Evolutionary conservation across 148 eudicot genomes (phyloP), one percentile per base, ranked within the genome.

Genomic region (Cornus kousa): DNA sequence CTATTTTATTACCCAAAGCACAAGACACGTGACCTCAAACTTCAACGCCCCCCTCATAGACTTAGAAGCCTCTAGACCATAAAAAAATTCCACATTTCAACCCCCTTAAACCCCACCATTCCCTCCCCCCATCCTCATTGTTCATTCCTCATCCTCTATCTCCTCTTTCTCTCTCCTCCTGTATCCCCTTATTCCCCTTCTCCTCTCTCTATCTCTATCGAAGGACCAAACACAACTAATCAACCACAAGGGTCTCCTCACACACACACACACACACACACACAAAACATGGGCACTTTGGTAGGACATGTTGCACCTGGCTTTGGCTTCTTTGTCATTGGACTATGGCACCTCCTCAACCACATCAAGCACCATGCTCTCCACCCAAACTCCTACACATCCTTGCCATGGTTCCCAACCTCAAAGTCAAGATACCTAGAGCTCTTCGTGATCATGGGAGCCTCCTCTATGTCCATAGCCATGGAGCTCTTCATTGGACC

Each of bases 401-500:
- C 91, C 14, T 74, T 77, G n/a, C 85, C 88, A 40, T 94, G 98
- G 98, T 94, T 92, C 74, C 97, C 96, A 2, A 16, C 85, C 10
- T 74, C 83, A 32, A 60, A 71, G 53, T 62, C 85, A 78, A 86
- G 89, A 69, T 88, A 85, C 78, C 66, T 87, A 10, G 98, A 94
- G 79, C 91, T 94, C 71, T 94, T 85, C 87, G 75, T 89, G 53
- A 92, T 92, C 77, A 94, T 94, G 89, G 28, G 35, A 2, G 89
- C 80, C 31, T 70, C 77, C 84, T 37, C 78, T 50, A 23, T 77
- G 32, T 89, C 92, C 31, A 87, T 94, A 19, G 86, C 95, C 70
- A 89, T 89, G 93, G 97, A 92, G 76, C 91, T 94, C 46, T 83
- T 94, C 70, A 91, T 94, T 70, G 91, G 91, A 7, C 98, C 92